These are phyloP conservation scores for Citropsis articulata DNA, from an alignment of 345 rosid species.

Conservation along the genomic window DNA sequence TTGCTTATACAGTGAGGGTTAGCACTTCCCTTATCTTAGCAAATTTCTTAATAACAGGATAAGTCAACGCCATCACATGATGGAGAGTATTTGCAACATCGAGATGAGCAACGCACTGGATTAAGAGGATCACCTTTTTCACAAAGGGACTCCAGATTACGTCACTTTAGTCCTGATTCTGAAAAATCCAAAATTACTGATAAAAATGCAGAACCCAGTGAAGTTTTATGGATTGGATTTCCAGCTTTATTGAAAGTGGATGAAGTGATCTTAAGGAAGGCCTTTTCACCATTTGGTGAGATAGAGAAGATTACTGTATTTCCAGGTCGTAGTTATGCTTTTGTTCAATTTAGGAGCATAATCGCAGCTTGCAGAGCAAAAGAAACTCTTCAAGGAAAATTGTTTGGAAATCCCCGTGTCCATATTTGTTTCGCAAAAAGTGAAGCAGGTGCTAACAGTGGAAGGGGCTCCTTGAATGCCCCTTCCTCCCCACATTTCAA, in stretches of 20 bases:
- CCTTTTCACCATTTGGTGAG: constrained; percentile 89
- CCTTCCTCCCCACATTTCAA: constrained; percentile 59
- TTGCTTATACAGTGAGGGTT: constrained; percentile 20
- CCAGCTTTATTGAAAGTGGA: constrained; percentile 82
- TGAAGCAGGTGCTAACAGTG: constrained; percentile 57
- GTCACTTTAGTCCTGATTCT: constrained; percentile 54
- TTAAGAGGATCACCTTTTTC: constrained; percentile 54
- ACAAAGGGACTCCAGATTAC: constrained; percentile 63
- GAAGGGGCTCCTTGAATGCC: constrained; percentile 43
- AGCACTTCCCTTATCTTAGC: constrained; percentile 34
- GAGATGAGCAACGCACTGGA: constrained; percentile 50
- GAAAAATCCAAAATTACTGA: constrained; percentile 60
- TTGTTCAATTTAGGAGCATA: constrained; percentile 65
- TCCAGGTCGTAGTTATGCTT: constrained; percentile 98
- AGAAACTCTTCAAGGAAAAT: constrained; percentile 90
- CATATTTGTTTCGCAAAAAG: constrained; percentile 90
- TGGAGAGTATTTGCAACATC: constrained; percentile 51
- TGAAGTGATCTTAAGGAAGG: constrained; percentile 68
- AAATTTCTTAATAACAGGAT: constrained; percentile 67
- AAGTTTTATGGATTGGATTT: constrained; percentile 90
- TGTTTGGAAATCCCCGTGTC: constrained; percentile 95
- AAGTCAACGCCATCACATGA: constrained; percentile 54
- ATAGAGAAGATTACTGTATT: constrained; percentile 74
- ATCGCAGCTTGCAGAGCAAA: constrained; percentile 79
- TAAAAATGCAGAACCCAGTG: constrained; percentile 77